These are phyloP conservation scores for Xylariaceae sp. DNA, from an alignment of 2,329 filamentous ascomycete genomes.

Conservation along the genomic window DNA sequence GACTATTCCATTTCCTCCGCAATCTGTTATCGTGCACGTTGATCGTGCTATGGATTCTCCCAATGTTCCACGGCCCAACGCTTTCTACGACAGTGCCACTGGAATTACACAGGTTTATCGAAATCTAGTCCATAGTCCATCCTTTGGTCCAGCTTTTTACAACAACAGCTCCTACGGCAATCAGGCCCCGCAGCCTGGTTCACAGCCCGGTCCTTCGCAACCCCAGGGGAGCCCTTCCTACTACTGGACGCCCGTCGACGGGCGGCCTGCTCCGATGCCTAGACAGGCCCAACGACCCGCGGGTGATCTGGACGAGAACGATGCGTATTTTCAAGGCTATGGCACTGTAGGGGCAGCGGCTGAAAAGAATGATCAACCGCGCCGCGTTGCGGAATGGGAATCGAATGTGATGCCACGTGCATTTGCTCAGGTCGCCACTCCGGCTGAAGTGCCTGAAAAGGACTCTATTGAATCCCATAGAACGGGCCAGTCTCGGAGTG, in stretches of 20 bases:
- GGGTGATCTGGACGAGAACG: slow-evolving; percentile 5
- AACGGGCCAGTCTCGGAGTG: neutral
- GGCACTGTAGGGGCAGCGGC: slow-evolving; percentile 11
- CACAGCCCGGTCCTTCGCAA: slow-evolving; percentile 41
- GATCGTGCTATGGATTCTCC: slow-evolving; percentile 51
- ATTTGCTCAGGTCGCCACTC: too few relatives aligned
- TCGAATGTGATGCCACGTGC: slow-evolving; percentile 24
- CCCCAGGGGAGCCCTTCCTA: slow-evolving; percentile 41
- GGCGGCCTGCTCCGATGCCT: slow-evolving; percentile 12
- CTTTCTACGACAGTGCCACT: slow-evolving; percentile 50
- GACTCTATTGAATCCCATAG: neutral
- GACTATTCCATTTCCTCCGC: slow-evolving; percentile 44
- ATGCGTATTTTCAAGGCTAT: slow-evolving; percentile 19
- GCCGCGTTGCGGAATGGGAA: slow-evolving; percentile 19
- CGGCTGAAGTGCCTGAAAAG: neutral
- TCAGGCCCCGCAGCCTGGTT: slow-evolving; percentile 19
- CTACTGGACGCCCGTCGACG: slow-evolving; percentile 33
- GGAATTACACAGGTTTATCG: slow-evolving; percentile 52
- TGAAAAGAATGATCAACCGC: neutral
- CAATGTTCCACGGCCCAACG: slow-evolving; percentile 53
- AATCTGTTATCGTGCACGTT: slow-evolving; percentile 47
- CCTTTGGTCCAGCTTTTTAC: slow-evolving; percentile 46
- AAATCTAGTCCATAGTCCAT: too few relatives aligned
- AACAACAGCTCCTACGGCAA: slow-evolving; percentile 34
- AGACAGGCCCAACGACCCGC: neutral